These are phyloP conservation scores for Cladosporium sp. DNA, from an alignment of 2,329 filamentous ascomycete genomes.

Conservation along the genomic window DNA sequence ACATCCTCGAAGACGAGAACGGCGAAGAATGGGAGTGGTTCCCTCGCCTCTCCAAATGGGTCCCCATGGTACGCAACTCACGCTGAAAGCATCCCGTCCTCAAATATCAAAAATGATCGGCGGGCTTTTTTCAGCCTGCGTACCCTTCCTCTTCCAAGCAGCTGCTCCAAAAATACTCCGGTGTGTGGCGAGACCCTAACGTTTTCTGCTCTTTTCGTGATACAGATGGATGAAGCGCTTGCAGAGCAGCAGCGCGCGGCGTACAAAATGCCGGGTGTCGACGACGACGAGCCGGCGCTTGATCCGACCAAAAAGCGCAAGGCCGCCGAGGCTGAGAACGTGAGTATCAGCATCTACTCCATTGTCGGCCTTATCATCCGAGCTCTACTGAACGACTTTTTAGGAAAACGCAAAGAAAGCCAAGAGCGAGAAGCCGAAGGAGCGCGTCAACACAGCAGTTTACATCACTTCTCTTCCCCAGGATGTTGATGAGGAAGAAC, in stretches of 20 bases:
- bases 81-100: constrained; percentile 27
- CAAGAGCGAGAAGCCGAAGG: constrained; percentile 46
- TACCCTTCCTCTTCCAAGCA: neutral
- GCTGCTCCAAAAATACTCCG: constrained; percentile 10
- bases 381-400: neutral
- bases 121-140: constrained; percentile 3
- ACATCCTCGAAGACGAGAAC: constrained; percentile 79
- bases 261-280: constrained; percentile 61
- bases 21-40: constrained; percentile 86
- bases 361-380: neutral
- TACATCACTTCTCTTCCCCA: constrained; percentile 86
- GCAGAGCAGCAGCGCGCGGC: constrained; percentile 62
- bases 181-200: constrained; percentile 30
- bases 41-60: constrained; percentile 69
- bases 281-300: constrained; percentile 49
- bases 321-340: constrained; percentile 38
- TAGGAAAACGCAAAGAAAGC: constrained; percentile 36
- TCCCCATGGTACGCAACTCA: constrained; percentile 57
- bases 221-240: constrained; percentile 60
- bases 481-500: constrained; percentile 76
- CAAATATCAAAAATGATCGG: constrained; percentile 20
- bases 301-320: constrained; percentile 42
- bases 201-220: constrained; percentile 13
- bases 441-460: constrained; percentile 70
- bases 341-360: constrained; percentile 20